Percentiles rank a stretch among this genome's conserved stretches.
Evolutionary conservation across 1,284 basidiomycete genomes (phyloP).

Genomic region (Entoloma clypeatum): DNA sequence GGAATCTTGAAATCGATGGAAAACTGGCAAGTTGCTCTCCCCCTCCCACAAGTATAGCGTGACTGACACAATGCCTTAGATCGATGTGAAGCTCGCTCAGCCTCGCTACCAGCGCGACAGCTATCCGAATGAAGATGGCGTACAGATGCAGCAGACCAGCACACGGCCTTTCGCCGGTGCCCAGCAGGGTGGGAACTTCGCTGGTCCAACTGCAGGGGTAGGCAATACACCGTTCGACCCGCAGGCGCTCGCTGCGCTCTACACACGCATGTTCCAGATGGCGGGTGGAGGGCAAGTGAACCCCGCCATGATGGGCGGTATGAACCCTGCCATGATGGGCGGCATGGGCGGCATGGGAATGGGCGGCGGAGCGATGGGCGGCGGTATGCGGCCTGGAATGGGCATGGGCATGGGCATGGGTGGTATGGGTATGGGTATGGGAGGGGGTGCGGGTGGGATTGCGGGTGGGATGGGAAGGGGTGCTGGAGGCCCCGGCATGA

Average conservation of each 20-base stretch:
- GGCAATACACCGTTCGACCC: slow-evolving; percentile 70
- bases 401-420: slow-evolving; percentile 35
- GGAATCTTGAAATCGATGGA: slow-evolving; percentile 88
- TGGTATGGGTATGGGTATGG: slow-evolving; percentile 44
- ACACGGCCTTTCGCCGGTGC: slow-evolving; percentile 20
- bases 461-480: slow-evolving; percentile 25
- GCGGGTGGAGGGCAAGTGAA: slow-evolving; percentile 50
- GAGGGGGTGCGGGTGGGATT: slow-evolving; percentile 35
- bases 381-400: slow-evolving; percentile 33
- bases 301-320: slow-evolving; percentile 44
- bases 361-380: slow-evolving; percentile 38
- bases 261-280: slow-evolving; percentile 84
- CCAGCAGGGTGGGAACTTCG: slow-evolving; percentile 25
- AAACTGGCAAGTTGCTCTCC: slow-evolving; percentile 61
- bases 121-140: slow-evolving; percentile 38
- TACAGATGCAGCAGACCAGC: no score
- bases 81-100: slow-evolving; percentile 93
- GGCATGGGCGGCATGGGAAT: slow-evolving; percentile 44
- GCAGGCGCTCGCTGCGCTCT: slow-evolving; percentile 74
- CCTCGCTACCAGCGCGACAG: slow-evolving; percentile 77
- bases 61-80: slow-evolving; percentile 43
- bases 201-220: slow-evolving; percentile 21
- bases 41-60: not conserved
- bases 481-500: slow-evolving; percentile 31
- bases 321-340: slow-evolving; percentile 50